Base-by-base conservation (phyloP, 2,329 filamentous ascomycete genomes). In the Arthroderma sp. region DNA sequence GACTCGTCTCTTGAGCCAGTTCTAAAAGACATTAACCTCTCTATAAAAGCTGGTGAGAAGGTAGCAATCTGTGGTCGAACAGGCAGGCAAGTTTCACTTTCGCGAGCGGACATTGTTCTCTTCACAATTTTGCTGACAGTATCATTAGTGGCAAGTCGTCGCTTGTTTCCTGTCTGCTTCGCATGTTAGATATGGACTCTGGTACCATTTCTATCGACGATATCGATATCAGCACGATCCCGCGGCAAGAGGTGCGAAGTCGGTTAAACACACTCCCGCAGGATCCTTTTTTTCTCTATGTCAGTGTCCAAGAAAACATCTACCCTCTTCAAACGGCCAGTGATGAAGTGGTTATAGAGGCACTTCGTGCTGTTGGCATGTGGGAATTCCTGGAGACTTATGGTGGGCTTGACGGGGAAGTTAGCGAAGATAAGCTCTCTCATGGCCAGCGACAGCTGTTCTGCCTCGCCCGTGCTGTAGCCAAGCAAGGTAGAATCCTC, bases 401-500 rank as follows among this genome's bases (percentile, higher is more conserved):
- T 21, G 43, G 44, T n/a, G 55, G 55, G 8, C 44, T 57, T 23
- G 55, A 57, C 41, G 55, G 28, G 15, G 39, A 39, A 7, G 2
- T 57, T 35, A 9, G n/a, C 2, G 39, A 35, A 7, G 49, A 58
- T 35, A 97, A 97, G 70, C 80, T 98, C 58, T 95, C 90, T 56
- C 86, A 93, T 69, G 93, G 93, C 51, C 93, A 98, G 73, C 84
- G 91, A 54, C 93, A 97, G 73, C 83, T 98, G 59, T 81, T 97
- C 53, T 96, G 90, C 19, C 80, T 98, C 44, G 93, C 93, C 38
- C 88, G 93, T 47, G 93, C 93, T 25, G 81, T 97, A 71, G 80
- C 97, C 53, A 93, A 91, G 3, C 91, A 91, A 15, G 94, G 88
- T 73, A 97, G 96, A 72, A 96, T 98, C 66, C 80, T 98, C 60